Base-by-base conservation (phyloP, 2,329 filamentous ascomycete species). In the Dissoconium aciculare region DNA sequence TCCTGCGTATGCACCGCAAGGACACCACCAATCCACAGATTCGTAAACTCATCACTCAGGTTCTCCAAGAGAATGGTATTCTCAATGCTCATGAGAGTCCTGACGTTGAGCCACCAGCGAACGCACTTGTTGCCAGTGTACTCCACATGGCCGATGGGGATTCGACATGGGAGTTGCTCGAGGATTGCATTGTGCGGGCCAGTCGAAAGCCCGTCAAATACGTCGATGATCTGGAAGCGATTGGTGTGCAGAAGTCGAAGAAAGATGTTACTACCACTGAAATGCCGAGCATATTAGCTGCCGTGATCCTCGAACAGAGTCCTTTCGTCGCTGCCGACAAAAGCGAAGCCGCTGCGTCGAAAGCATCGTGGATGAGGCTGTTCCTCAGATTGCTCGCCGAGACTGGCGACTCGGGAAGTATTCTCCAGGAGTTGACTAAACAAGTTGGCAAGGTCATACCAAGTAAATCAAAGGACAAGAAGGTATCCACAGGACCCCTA, bases 151-250 rank as follows among this genome's bases (percentile, higher is more conserved):
- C 31, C 11, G 35, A 39, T 12, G 35, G 33, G 46, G 47, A 58
- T 10, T 42, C 49, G 0, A 49, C 84, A 1, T 78, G 79, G 57
- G 53, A 62, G 1, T 91, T 89, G 47, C 53, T 94, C 15, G 85
- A 94, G 47, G 84, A 91, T 39, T 91, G 82, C 52, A 64, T 81
- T 31, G 72, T 71, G 16, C 71, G 85, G 14, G 80, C 81, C 42
- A 74, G 75, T 11, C 74, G 68, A 34, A 76, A 77, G 14, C 79
- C 83, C 0, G 76, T 91, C 47, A 91, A 83, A 49, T 87, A 93
- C 46, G 71, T 89, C 15, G 78, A 89, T 37, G 61, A 73, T 46
- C 54, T 81, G 15, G 65, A 74, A 32, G 64, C 35, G 9, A 45
- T 44, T 17, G 34, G 31, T 26, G 40, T 51, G 24, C 41, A 28